Base-by-base conservation (phyloP, 2,329 filamentous ascomycete species). In the Stachybotrys echinatus region DNA sequence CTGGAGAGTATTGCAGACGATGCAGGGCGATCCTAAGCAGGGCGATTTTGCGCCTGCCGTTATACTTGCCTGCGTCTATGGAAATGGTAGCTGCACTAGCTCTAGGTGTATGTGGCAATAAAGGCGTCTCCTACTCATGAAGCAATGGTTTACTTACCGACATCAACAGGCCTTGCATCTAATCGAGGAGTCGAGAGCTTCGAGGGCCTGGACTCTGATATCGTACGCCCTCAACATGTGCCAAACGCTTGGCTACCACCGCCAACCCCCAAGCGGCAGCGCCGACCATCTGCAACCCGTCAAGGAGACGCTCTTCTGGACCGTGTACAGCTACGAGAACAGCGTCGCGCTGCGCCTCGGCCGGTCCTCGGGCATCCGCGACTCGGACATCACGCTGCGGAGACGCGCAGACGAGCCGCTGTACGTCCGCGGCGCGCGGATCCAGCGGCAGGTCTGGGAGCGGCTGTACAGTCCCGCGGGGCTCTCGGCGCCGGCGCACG, bases 291-390 rank as follows among this genome's bases (percentile, higher is more conserved):
- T 8, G 12, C 43, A 23, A 21, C 2, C 3, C 3, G 42, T 14
- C 0, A 38, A 45, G 17, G 21, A 43, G 18, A 46, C 23, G 1
- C 50, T 72, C 1, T 71, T 72, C 52, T 70, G 66, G 67, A 54
- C 60, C 1, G 60, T 72, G 6, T 67, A 65, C 38, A 58, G 52
- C 10, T 53, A 70, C 5, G 69, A 72, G 19, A 70, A 65, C 27
- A 61, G 65, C 0, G 54, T 72, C 3, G 67, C 68, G 3, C 53
- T 72, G 14, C 59, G 69, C 12, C 55, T 70, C 10, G 63, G 66
- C 8, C 60, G 67, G 1, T 57, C 60, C 8, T 66, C 69, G 2
- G 62, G 54, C 17, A 60, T 72, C 31, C 57, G 57, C 5, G 68
- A 71, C 44, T 39, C 47, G 19, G 65, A 70, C 17, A 60, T 70